These are phyloP conservation scores for Phytophthora megakarya DNA, from an alignment of 352 stramenopile species.

Conservation along the genomic window DNA sequence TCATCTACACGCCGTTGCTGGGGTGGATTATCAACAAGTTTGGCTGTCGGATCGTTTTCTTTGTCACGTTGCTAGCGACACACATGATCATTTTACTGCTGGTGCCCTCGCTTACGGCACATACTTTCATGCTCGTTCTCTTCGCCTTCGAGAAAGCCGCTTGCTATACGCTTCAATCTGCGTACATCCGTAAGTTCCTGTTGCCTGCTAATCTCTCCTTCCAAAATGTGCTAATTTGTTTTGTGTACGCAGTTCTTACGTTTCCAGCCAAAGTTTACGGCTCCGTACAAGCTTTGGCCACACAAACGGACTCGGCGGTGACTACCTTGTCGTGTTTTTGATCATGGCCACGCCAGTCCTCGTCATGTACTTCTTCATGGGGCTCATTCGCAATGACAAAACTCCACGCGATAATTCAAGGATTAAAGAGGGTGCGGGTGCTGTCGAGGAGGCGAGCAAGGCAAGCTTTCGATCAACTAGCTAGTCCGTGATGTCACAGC, in stretches of 20 bases:
- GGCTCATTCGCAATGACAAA: conserved; percentile 26
- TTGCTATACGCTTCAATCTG: conserved; percentile 52
- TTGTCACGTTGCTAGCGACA: conserved; percentile 32
- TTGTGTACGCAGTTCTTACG: conserved; percentile 40
- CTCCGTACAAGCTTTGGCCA: no score
- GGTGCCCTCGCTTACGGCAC: conserved; percentile 36
- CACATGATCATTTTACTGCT: conserved; percentile 43
- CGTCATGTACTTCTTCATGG: conserved; percentile 37
- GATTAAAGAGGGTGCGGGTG: background rate
- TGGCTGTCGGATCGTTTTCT: conserved; percentile 38
- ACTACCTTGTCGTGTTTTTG: conserved; percentile 41
- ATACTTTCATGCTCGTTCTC: conserved; percentile 41
- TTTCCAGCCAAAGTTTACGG: conserved; percentile 34
- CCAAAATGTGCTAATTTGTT: no score
- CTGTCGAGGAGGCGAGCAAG: conserved; percentile 14
- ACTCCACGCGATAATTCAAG: background rate
- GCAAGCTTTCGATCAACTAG: conserved; percentile 20
- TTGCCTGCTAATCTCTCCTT: background rate
- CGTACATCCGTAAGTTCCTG: conserved; percentile 36
- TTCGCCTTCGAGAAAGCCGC: conserved; percentile 42
- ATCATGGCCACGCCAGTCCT: conserved; percentile 40
- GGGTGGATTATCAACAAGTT: conserved; percentile 46
- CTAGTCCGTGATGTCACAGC: background rate
- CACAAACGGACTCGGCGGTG: conserved; percentile 33
- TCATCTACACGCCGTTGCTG: conserved; percentile 50